phyloP scores from a whole-genome alignment of 805 yeast species.

The Metschnikowia baotianmanensis region DNA sequence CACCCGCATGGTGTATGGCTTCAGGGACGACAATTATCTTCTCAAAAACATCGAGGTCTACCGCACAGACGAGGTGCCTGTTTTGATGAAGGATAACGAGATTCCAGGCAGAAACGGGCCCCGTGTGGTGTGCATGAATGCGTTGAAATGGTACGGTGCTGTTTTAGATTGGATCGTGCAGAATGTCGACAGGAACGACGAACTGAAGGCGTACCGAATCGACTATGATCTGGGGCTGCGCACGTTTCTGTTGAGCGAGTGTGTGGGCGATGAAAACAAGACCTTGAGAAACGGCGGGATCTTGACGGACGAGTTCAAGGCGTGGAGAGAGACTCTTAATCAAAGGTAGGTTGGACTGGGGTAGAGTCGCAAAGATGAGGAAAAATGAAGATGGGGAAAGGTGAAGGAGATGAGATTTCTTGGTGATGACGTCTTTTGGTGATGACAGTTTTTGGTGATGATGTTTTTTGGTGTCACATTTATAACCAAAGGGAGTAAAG shows the following conservation, averaged over 20 bases:
- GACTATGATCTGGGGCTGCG: slow-evolving; percentile 56
- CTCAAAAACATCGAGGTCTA: slow-evolving; percentile 71
- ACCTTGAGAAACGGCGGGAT: slow-evolving; percentile 21
- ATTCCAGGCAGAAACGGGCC: slow-evolving; percentile 30
- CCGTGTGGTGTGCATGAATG: slow-evolving; percentile 69
- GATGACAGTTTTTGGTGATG: too few species aligned
- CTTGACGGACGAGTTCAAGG: slow-evolving; percentile 31
- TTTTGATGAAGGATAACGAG: slow-evolving; percentile 54
- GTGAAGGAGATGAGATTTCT: background rate
- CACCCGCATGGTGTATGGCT: slow-evolving; percentile 79
- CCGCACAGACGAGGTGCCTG: slow-evolving; percentile 75
- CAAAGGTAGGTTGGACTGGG: background rate
- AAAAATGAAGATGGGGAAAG: background rate
- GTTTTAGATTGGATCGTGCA: slow-evolving; percentile 72
- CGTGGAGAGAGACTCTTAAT: slow-evolving; percentile 25
- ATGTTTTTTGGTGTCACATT: too few species aligned
- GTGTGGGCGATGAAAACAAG: slow-evolving; percentile 32
- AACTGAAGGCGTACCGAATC: slow-evolving; percentile 50
- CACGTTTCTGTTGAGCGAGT: slow-evolving; percentile 50
- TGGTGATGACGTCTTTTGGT: background rate
- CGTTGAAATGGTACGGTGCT: slow-evolving; percentile 85
- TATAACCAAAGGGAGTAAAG: too few species aligned
- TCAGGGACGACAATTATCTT: slow-evolving; percentile 69
- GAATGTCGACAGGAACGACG: slow-evolving; percentile 47
- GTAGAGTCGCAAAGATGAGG: background rate